These are phyloP conservation scores for Fusarium mangiferae DNA, from an alignment of 2,329 filamentous ascomycete species.

Conservation along the genomic window DNA sequence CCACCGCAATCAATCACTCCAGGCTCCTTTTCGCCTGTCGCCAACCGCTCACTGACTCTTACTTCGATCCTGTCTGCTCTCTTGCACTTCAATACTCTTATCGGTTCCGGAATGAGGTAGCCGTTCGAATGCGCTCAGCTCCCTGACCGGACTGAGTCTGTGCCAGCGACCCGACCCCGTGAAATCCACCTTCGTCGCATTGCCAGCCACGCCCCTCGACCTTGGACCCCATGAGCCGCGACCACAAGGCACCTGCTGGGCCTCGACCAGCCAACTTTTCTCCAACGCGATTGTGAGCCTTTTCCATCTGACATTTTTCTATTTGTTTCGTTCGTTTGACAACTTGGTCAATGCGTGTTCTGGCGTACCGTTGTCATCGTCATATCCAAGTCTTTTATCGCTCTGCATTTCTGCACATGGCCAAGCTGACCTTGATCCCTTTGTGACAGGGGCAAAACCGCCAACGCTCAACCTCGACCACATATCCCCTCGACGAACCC, in stretches of 20 bases:
- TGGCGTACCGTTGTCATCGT: slow-evolving; percentile 16
- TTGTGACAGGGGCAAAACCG: slow-evolving; percentile 47
- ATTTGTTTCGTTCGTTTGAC: slow-evolving; percentile 13
- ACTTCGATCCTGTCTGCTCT: slow-evolving; percentile 6
- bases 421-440: slow-evolving; percentile 41
- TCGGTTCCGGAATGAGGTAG: slow-evolving; percentile 67
- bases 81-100: slow-evolving; percentile 19
- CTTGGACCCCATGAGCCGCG: slow-evolving; percentile 51
- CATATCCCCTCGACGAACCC: slow-evolving; percentile 41
- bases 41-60: slow-evolving; percentile 7
- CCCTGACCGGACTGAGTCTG: slow-evolving; percentile 68
- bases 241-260: slow-evolving; percentile 68
- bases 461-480: slow-evolving; percentile 44
- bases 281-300: slow-evolving; percentile 63
- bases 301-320: slow-evolving; percentile 13
- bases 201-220: slow-evolving; percentile 46
- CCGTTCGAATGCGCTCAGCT: slow-evolving; percentile 65
- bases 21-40: slow-evolving; percentile 19
- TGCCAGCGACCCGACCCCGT: slow-evolving; percentile 44
- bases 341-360: slow-evolving; percentile 17
- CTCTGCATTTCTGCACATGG: slow-evolving; percentile 33
- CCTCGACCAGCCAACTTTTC: slow-evolving; percentile 68
- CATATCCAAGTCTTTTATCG: slow-evolving; percentile 20
- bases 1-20: slow-evolving; percentile 26
- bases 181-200: slow-evolving; percentile 44